phyloP scores from a whole-genome alignment of 2,329 filamentous ascomycete species.

The Fusarium piperis region DNA sequence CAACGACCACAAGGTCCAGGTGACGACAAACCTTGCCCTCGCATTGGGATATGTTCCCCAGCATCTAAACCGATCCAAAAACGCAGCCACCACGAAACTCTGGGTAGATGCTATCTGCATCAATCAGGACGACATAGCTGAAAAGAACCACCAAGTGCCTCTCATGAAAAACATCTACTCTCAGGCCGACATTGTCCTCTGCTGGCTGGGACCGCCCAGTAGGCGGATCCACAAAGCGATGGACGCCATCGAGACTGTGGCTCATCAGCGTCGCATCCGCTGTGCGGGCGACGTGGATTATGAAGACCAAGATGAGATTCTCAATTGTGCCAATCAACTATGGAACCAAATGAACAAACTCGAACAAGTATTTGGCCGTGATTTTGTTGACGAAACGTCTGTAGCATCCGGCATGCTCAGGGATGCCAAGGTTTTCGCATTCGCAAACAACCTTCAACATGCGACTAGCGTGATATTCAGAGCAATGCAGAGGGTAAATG shows the following conservation, averaged over 20 bases:
- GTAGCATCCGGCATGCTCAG: no score
- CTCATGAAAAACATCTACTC: not conserved
- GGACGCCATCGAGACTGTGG: not conserved
- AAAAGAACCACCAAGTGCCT: constrained; percentile 1
- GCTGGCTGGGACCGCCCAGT: not conserved
- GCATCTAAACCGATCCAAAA: not conserved
- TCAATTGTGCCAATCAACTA: no score
- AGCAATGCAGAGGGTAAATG: no score
- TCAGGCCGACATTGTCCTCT: not conserved
- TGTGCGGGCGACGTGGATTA: not conserved
- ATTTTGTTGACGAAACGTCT: no score
- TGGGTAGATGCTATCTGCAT: constrained; percentile 1
- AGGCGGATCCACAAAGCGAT: not conserved
- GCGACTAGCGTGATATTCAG: no score
- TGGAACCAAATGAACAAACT: not conserved
- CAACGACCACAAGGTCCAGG: not conserved
- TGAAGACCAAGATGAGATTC: not conserved
- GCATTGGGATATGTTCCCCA: not conserved
- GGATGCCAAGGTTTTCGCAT: no score
- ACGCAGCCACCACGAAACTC: not conserved
- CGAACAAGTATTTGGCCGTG: no score
- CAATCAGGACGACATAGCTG: not conserved
- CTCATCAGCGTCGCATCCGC: not conserved
- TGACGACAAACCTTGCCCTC: not conserved
- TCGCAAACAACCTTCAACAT: no score